Evolutionary conservation across 371 early-diverging fungal species (phyloP), one percentile per base, ranked within the genome.

Genomic region (Saksenaea vasiformis): DNA sequence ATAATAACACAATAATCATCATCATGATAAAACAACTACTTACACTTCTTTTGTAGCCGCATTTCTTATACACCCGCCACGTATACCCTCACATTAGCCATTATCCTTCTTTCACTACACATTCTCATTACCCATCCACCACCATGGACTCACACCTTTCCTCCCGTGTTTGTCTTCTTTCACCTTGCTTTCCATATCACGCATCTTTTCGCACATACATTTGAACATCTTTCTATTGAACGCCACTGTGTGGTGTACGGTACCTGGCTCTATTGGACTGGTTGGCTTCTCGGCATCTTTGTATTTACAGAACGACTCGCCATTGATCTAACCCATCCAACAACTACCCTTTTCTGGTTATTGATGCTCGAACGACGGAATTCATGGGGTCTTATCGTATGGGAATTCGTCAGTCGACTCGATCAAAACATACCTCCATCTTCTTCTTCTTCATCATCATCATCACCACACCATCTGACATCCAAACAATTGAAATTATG

Each of bases 371-470:
- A 85, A 63, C 75, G 88, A 39, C 68, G 88, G 55, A 83, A 85
- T 71, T 85, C 85, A 9, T 88, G 88, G 88, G 88, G 88, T 7
- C 69, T 86, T 53, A 78, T 88, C 64, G 78, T 81, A 13, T 88
- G 88, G 88, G 88, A 88, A 61, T 85, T 77, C 39, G 65, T 81
- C 51, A 79, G 82, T 38, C 68, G 79, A 17, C 67, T 87, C 58
- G 84, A 85, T 51, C 59, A 62, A 62, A 44, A 62, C 47, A 34
- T 60, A 38, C 44, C 56, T 17, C 60, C 34, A 22, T n/a, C n/a
- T n/a, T n/a, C n/a, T n/a, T n/a, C n/a, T n/a, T n/a, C n/a, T n/a
- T n/a, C n/a, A n/a, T n/a, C n/a, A n/a, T n/a, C n/a, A n/a, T 66
- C 58, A 27, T 58, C 63, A 24, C 7, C 31, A 31, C 31, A 31